A percentile compares a stretch with the other conserved stretches of the same genome.
Evolutionary conservation across 805 yeast genomes (phyloP).

Genomic region (Kodamaea leandrae): DNA sequence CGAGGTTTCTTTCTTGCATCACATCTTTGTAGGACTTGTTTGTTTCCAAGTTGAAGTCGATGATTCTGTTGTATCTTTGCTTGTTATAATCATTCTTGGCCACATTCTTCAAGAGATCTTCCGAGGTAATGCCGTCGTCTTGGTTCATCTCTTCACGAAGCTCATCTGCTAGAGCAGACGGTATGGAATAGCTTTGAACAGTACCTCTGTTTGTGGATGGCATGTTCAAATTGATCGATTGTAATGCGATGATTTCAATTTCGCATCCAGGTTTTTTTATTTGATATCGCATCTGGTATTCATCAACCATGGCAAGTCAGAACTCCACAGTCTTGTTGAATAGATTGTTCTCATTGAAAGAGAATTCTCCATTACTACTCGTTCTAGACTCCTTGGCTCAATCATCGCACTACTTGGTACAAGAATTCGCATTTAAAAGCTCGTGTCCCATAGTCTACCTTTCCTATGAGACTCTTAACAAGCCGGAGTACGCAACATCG

Average conservation of each 20-base stretch:
- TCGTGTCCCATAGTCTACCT: slow-evolving; percentile 47
- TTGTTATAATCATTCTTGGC: slow-evolving; percentile 28
- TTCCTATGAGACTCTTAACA: slow-evolving; percentile 63
- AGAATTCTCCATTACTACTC: slow-evolving; percentile 69
- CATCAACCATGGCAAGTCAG: slow-evolving; percentile 36
- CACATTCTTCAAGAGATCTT: slow-evolving; percentile 14
- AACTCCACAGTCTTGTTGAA: slow-evolving; percentile 53
- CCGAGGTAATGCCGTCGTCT: slow-evolving; percentile 15
- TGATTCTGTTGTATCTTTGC: slow-evolving; percentile 25
- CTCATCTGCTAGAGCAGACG: slow-evolving; percentile 26
- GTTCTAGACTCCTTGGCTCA: slow-evolving; percentile 70
- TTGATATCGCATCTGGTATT: slow-evolving; percentile 2
- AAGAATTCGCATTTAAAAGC: slow-evolving; percentile 53
- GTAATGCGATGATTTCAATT: neutral
- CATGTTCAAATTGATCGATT: neutral
- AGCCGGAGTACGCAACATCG: slow-evolving; percentile 48
- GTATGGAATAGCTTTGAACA: slow-evolving; percentile 30
- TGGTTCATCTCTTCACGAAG: slow-evolving; percentile 22
- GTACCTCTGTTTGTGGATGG: slow-evolving; percentile 1
- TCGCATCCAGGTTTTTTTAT: neutral
- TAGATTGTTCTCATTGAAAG: slow-evolving; percentile 68
- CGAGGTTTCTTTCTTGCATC: slow-evolving; percentile 41
- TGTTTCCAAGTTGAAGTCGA: slow-evolving; percentile 17
- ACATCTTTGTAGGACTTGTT: slow-evolving; percentile 38
- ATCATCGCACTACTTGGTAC: slow-evolving; percentile 53